Base-by-base conservation (phyloP, 225 moss, liverwort and hornwort genomes). In the Polytrichum formosum region DNA sequence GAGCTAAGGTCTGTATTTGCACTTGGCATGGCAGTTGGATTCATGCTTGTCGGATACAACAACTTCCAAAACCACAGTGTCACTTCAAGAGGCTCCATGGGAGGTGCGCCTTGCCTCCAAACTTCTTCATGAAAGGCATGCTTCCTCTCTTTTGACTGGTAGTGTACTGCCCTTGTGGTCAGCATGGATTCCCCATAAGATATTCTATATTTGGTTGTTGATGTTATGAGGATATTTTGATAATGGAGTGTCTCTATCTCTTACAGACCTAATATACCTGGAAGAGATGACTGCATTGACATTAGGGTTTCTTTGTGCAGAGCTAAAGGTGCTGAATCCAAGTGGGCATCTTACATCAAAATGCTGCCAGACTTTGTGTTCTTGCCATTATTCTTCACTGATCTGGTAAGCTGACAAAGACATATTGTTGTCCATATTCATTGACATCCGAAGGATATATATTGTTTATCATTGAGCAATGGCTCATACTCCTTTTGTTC, bases 91-190 rank as follows among this genome's bases (percentile, higher is more conserved):
- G 61, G 89, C 87, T 72, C 96, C 96, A 54, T 96, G 96, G 96
- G 96, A 96, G 80, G 88, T 96, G 76, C 85, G 80, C 73, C 78
- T 96, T 81, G 96, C 96, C 59, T 75, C 86, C 76, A 93, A 90
- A 87, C 90, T 96, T 79, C 77, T 96, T 70, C 78, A 78, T 68
- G 96, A 96, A 91, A 90, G 95, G 95, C 92, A 79, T 76, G 74
- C 73, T 81, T 77, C 80, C 79, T 56, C 73, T 66, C 76, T 77
- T 69, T 66, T 64, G 28, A 35, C 66, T 76, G 73, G 21, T 56
- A 71, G 65, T 68, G 35, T 25, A 55, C 30, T 64, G 67, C 67
- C 55, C 35, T 55, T 7, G 33, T 21, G 68, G 33, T 74, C 26
- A 54, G 0, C 5, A 20, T 55, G 16, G 13, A 46, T 46, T 37